Percentiles rank a stretch among this genome's conserved stretches.
Evolutionary conservation across 306 rosid genomes (phyloP).

Genomic region (Vachellia collinsii): DNA sequence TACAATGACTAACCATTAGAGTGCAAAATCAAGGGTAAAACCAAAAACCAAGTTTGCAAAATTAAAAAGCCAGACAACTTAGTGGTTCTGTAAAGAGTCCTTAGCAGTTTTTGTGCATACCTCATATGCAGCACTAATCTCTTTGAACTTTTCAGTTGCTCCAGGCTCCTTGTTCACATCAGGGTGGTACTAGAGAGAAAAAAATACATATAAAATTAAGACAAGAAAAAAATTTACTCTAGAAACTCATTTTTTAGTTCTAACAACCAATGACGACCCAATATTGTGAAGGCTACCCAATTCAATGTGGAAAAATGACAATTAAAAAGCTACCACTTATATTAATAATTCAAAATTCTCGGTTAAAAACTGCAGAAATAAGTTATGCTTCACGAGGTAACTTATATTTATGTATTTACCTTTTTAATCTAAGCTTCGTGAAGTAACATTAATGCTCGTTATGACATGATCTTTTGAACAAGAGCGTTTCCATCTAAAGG

Average conservation of each 20-base stretch:
- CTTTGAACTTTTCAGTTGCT: conserved; percentile 93
- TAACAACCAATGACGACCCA: neutral
- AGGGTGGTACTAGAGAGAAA: conserved; percentile 78
- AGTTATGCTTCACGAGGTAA: neutral
- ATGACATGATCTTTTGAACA: neutral
- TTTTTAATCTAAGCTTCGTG: neutral
- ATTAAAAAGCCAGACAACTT: neutral
- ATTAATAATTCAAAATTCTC: neutral
- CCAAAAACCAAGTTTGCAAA: neutral
- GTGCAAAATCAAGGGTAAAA: neutral
- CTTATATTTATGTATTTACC: neutral
- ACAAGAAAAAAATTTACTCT: conserved; percentile 11
- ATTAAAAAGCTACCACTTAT: neutral
- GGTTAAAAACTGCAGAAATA: neutral
- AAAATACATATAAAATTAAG: conserved; percentile 36
- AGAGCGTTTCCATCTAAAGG: neutral
- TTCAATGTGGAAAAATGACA: neutral
- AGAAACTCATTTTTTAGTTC: conserved; percentile 1
- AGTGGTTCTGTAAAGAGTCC: neutral
- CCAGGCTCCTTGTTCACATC: conserved; percentile 98
- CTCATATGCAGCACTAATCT: conserved; percentile 96
- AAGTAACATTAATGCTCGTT: neutral
- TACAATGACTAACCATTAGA: neutral
- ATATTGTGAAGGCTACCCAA: neutral
- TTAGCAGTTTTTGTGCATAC: conserved; percentile 47